Base-by-base conservation (phyloP, 352 stramenopile species). In the Phytophthora pseudosyringae region DNA sequence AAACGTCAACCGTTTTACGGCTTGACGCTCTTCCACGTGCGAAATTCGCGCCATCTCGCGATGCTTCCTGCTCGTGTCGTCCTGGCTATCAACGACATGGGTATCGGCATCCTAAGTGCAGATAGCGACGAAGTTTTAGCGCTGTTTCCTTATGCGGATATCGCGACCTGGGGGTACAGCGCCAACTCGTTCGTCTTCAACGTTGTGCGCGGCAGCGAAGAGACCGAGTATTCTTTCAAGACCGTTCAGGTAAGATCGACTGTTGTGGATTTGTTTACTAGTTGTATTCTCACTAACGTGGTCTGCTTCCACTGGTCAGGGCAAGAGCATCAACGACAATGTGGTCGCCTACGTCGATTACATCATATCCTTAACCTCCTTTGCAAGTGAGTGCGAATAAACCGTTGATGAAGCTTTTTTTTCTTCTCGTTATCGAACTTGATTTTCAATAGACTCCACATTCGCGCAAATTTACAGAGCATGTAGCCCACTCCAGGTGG, bases 151-250 rank as follows among this genome's bases (percentile, higher is more conserved):
- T 95, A 93, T 56, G 68, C 67, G 16, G 77, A 90, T 26, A 78
- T 96, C 40, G 78, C 80, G 8, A 95, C 64, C 25, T 96, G 88
- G 88, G 86, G 88, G 4, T 90, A 94, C 63, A 92, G 78, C 35
- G 54, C 72, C 28, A 91, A 83, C 36, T 84, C 81, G 4, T 96
- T 96, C 66, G 88, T 96, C 13, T 84, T 96, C 52, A 86, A 89
- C 12, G 77, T 83, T 5, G 67, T 53, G 11, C 56, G 57, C 0
- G 55, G 64, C 3, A 58, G 33, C 7, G 64, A 83, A 54, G 58
- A 86, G 31, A 71, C 59, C 5, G 77, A 89, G 39, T 78, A 86
- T 46, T 78, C 78, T 21, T 76, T 89, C 49, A 85, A 81, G 35
- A 87, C 75, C 3, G 58, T 62, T 40, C 59, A 71, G 73, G 80